Evolutionary conservation across 495 filamentous ascomycete species (phyloP).

Genomic region (Staphylotrichum longicolle): DNA sequence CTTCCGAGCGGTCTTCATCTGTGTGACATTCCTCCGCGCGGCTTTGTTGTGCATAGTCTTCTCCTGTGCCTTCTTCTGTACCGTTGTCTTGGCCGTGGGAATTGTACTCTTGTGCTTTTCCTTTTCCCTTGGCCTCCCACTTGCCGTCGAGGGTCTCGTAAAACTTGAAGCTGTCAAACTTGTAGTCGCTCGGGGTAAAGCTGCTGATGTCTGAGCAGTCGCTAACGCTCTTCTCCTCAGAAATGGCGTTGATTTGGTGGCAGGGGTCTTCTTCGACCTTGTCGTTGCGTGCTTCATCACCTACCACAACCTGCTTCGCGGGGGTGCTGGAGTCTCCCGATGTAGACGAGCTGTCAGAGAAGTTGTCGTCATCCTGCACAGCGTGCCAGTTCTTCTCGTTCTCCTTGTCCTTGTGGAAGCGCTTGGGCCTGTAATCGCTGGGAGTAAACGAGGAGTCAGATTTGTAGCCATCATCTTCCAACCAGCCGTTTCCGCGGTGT

Average conservation of each 20-base stretch:
- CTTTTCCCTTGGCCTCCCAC: background rate
- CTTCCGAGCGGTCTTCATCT: no score
- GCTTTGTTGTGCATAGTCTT: no score
- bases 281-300: background rate
- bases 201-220: background rate
- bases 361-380: background rate
- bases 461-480: background rate
- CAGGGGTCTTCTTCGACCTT: background rate
- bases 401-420: background rate
- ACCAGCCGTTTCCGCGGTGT: background rate
- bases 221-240: background rate
- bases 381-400: background rate
- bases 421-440: background rate
- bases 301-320: no score
- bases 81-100: no score
- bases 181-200: background rate
- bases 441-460: slow-evolving; percentile 6
- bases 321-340: no score
- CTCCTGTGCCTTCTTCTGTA: no score
- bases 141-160: background rate
- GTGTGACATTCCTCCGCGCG: no score
- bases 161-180: background rate
- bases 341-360: background rate
- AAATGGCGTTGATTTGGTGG: no score
- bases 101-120: background rate